Base-by-base conservation (phyloP, 306 rosid genomes). In the Chamaecrista fasciculata region DNA sequence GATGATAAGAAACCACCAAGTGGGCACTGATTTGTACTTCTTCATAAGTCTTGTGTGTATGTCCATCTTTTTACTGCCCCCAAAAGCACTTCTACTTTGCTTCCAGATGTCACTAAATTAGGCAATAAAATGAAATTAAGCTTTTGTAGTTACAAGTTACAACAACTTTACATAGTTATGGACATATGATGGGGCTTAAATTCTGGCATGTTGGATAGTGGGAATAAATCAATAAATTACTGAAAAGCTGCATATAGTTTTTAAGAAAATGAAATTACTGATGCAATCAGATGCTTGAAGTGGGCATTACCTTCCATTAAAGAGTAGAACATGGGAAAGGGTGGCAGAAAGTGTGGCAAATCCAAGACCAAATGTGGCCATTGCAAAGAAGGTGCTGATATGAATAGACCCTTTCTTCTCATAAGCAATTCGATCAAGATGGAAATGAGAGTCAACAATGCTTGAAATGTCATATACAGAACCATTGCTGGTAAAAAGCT, bases 291-390 rank as follows among this genome's bases (percentile, higher is more conserved):
- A 4, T 47, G 53, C 24, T n/a, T 16, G 16, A 12, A n/a, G 65
- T 12, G 2, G 29, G 29, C 31, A 12, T 34, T 81, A 86, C 91
- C 91, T 74, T 77, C 81, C 78, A 60, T 84, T 63, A 48, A 86
- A 86, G 28, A 83, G 80, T 2, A 86, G 21, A 57, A 86, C 88
- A 64, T 86, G 91, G 23, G 79, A 33, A 28, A 86, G 23, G 6
- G 86, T 86, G 66, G 92, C 85, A 36, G 86, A 47, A 56, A 86
- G 85, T 4, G 85, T 71, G 3, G 89, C 85, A 72, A 84, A 86
- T 52, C 86, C 86, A 60, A 84, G 60, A 47, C 89, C 92, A 72
- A 76, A 79, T 24, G 83, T 79, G n/a, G n/a, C n/a, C 83, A 84
- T 64, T 3, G 92, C 83, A 37, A 84, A 84, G 66, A 87, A 82